Percentiles rank a stretch among this genome's conserved stretches.
These are phyloP conservation scores for Aspergillus sclerotioniger DNA, from an alignment of 495 filamentous ascomycete species.

Conservation along the genomic window DNA sequence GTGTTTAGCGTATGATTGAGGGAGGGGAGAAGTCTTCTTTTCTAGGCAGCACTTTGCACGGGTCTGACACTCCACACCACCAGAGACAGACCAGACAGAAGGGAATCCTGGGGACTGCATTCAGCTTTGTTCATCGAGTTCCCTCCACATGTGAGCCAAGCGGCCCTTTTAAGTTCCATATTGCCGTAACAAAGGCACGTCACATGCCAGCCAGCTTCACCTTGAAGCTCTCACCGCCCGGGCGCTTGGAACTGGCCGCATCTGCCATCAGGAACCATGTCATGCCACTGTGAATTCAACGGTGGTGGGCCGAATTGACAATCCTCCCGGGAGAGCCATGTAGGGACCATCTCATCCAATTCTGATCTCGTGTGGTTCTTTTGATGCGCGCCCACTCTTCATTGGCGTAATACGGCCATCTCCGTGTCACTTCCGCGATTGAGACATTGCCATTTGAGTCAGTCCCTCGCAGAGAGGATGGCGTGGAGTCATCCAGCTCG, in stretches of 20 bases:
- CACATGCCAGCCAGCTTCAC: conserved; percentile 7
- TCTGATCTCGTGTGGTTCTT: conserved; percentile 7
- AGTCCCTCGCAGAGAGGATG: conserved; percentile 32
- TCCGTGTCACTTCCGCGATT: conserved; percentile 17
- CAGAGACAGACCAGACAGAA: too few species aligned
- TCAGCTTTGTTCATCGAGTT: too few species aligned
- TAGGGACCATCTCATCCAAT: conserved; percentile 11
- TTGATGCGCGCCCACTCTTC: conserved; percentile 8
- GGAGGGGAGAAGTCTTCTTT: too few species aligned
- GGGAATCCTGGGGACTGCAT: too few species aligned
- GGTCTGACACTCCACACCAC: too few species aligned
- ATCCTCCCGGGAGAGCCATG: conserved; percentile 17
- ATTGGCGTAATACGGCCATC: conserved; percentile 1
- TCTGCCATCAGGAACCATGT: conserved; percentile 2
- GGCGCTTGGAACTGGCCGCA: background rate
- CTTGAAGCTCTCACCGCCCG: conserved; percentile 5
- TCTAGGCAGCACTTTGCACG: too few species aligned
- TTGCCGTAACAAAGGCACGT: conserved; percentile 1
- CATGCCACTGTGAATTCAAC: conserved; percentile 12
- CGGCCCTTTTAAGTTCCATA: background rate
- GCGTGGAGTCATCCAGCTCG: conserved; percentile 34
- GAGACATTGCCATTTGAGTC: conserved; percentile 10
- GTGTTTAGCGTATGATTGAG: too few species aligned
- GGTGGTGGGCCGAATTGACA: background rate
- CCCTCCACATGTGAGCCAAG: too few species aligned